Conservation (phyloP, 306 rosid genomes). For the Inga oerstediana region DNA sequence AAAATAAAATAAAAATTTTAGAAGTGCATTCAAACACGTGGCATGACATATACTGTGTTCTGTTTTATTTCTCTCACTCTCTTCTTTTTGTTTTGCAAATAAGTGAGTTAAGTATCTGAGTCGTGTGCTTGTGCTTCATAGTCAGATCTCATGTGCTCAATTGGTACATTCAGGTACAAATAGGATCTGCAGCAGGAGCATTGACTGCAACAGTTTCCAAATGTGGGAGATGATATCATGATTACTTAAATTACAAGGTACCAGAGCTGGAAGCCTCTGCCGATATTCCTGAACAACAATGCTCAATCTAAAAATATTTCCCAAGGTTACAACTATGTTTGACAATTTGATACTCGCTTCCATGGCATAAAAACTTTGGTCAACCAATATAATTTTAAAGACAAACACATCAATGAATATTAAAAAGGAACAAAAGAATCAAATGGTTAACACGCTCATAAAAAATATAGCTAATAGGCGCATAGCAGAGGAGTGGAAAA, state of each 20-base stretch:
- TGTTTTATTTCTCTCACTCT: too few species aligned
- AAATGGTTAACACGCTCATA: not conserved
- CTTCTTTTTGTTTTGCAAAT: too few species aligned
- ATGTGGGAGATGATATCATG: not conserved
- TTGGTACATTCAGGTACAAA: not conserved
- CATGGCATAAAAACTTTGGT: not conserved
- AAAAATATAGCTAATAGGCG: not conserved
- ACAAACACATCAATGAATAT: conserved; percentile 1
- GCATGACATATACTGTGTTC: too few species aligned
- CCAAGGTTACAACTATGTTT: not conserved
- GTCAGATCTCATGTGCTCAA: not conserved
- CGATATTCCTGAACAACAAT: not conserved
- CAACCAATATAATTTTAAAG: not conserved
- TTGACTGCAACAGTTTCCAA: not conserved
- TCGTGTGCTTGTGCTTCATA: not conserved
- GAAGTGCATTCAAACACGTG: too few species aligned
- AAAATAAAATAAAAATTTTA: too few species aligned
- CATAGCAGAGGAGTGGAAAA: not conserved
- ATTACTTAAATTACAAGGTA: not conserved
- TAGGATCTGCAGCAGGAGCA: not conserved
- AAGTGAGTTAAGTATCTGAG: too few species aligned
- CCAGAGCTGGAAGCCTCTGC: not conserved
- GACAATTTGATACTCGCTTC: not conserved
- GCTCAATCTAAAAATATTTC: not conserved
- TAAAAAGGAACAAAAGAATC: not conserved